Percentiles rank a stretch among this genome's conserved stretches.
These are phyloP conservation scores for Populus deltoides DNA, from an alignment of 345 rosid species.

Conservation along the genomic window DNA sequence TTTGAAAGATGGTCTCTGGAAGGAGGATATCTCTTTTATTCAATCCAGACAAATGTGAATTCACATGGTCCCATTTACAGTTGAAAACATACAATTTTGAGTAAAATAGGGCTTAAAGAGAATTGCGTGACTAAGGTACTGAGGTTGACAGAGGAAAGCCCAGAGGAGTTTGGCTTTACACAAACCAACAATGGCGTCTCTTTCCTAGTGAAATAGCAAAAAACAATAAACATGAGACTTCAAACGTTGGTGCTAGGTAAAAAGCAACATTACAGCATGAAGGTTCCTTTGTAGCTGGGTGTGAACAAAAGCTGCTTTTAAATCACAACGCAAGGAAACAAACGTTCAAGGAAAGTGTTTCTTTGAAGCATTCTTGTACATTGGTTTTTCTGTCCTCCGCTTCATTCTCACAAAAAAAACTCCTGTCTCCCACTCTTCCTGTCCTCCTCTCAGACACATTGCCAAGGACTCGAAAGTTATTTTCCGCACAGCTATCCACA, in stretches of 20 bases:
- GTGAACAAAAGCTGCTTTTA: constrained; percentile 10
- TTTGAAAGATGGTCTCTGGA: not conserved
- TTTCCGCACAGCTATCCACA: not conserved
- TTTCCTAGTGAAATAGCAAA: constrained; percentile 7
- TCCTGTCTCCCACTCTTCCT: not conserved
- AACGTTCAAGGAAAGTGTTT: constrained; percentile 15
- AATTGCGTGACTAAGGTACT: constrained; percentile 3
- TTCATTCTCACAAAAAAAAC: not conserved
- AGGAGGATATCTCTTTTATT: not conserved
- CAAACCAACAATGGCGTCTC: constrained; percentile 18
- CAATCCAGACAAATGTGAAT: constrained; percentile 9
- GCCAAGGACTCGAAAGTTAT: not conserved
- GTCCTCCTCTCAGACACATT: not conserved
- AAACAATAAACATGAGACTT: not conserved
- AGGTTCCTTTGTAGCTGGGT: constrained; percentile 5
- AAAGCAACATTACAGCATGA: constrained; percentile 7
- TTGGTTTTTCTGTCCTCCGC: not conserved
- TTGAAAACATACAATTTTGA: not conserved
- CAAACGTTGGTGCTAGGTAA: not conserved
- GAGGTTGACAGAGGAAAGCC: constrained; percentile 31
- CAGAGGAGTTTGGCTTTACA: constrained; percentile 8
- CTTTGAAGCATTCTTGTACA: constrained; percentile 15
- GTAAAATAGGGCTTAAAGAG: not conserved
- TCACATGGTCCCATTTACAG: constrained; percentile 9
- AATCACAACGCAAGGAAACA: constrained; percentile 15